These are phyloP conservation scores for Nicotiana rustica DNA, from an alignment of 305 asterid species.

Conservation along the genomic window DNA sequence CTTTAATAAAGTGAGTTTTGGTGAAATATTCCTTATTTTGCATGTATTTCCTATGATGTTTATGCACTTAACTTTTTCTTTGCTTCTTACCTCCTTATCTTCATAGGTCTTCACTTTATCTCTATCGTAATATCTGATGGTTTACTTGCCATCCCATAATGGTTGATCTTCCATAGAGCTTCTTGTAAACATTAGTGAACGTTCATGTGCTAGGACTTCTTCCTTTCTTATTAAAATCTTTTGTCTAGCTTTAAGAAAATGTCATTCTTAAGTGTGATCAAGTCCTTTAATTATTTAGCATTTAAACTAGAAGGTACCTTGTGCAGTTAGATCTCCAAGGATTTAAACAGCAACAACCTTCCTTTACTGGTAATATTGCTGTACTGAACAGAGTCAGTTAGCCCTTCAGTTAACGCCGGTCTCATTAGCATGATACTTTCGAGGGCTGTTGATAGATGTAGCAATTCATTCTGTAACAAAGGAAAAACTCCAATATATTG, in stretches of 20 bases:
- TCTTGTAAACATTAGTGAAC: constrained; percentile 2
- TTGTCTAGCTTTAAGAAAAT: not conserved
- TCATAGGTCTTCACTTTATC: not conserved
- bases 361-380: not conserved
- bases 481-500: not conserved
- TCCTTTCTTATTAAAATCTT: not conserved
- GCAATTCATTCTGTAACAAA: not conserved
- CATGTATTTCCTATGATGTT: not conserved
- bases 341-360: constrained; percentile 25
- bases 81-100: not conserved
- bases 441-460: not conserved
- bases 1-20: constrained; percentile 77
- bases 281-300: not conserved
- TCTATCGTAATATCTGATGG: constrained; percentile 2
- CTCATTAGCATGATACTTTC: not conserved
- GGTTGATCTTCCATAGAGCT: constrained; percentile 17
- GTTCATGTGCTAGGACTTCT: not conserved
- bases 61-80: constrained; percentile 14
- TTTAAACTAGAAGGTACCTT: not conserved
- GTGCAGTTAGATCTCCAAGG: constrained; percentile 16
- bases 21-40: not conserved
- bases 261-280: not conserved
- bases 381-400: not conserved
- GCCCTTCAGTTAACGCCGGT: not conserved
- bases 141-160: constrained; percentile 1